Base-by-base conservation (phyloP, 2,329 filamentous ascomycete genomes). In the Paraconiothyrium sp. region DNA sequence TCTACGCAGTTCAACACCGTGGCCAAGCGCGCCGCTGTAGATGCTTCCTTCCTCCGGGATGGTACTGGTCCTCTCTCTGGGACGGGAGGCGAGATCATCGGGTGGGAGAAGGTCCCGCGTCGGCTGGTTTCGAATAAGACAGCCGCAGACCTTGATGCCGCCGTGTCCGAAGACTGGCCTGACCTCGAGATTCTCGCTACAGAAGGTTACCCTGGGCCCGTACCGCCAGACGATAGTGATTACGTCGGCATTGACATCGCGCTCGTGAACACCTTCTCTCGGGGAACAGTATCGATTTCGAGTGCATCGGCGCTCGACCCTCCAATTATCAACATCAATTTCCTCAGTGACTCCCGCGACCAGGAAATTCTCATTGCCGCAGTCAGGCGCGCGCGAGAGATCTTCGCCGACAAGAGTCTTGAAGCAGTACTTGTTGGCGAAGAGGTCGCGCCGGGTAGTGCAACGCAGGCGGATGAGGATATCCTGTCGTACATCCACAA, bases 271-370 rank as follows among this genome's bases (percentile, higher is more conserved):
- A 60, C 77, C 1, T 63, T 77, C 0, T 81, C 78, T 0, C 75
- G 76, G 2, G 79, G 79, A 9, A 79, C 66, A 9, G 68, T 82
- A 8, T 73, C 72, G 0, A 73, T 81, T 7, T 55, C 65, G 2
- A 76, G 70, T 2, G 44, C 68, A 4, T 68, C 75, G 50, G 76
- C 72, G 32, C 51, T 61, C 0, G 76, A 76, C 47, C 59, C 62
- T 0, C 79, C 80, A 0, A 51, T 76, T 49, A 72, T 82, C 34
- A 67, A 79, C 52, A 70, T 75, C 0, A 73, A 74, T 14, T 80
- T 77, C 74, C 70, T 81, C 7, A 73, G 72, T 6, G 58, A 74
- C 16, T 61, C 64, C 0, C 64, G 66, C 0, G 79, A 81, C 57
- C 49, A 70, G 30, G 74, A 79, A 34, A 46, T 81, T 1, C 73